Percentiles rank a stretch among this genome's conserved stretches.
These are phyloP conservation scores for Trametes versicolor DNA, from an alignment of 1,284 basidiomycete species.

Conservation along the genomic window DNA sequence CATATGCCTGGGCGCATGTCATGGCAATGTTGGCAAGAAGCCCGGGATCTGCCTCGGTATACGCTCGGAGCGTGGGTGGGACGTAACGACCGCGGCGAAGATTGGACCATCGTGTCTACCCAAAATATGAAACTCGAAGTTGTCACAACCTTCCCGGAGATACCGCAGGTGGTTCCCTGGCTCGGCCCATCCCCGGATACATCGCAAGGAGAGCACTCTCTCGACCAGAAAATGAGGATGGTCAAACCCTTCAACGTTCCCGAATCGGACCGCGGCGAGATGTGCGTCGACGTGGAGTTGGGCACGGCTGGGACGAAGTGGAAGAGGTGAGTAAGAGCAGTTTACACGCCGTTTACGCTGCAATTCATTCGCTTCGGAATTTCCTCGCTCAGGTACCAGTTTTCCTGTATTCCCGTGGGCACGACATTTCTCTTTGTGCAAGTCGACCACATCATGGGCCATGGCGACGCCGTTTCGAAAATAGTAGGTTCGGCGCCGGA, in stretches of 20 bases:
- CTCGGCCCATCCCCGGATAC: too few relatives aligned
- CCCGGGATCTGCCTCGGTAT: not conserved
- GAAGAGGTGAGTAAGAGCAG: not conserved
- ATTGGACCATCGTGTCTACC: not conserved
- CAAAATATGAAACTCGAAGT: too few relatives aligned
- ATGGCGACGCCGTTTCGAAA: not conserved
- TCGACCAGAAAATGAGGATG: not conserved
- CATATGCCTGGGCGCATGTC: not conserved
- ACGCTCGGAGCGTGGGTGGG: not conserved
- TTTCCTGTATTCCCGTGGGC: not conserved
- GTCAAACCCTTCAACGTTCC: not conserved
- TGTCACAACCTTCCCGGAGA: too few relatives aligned
- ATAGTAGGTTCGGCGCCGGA: not conserved
- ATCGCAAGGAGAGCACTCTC: not conserved
- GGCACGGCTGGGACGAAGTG: not conserved
- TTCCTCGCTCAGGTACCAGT: not conserved
- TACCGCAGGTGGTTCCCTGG: too few relatives aligned
- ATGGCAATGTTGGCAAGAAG: too few relatives aligned
- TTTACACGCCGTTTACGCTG: too few relatives aligned
- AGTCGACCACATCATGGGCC: not conserved
- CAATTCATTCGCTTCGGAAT: not conserved
- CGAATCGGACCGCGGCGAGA: not conserved
- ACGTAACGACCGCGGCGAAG: not conserved
- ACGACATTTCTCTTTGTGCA: not conserved
- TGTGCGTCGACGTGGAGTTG: not conserved